Percentiles rank a stretch among this genome's conserved stretches.
Evolutionary conservation across 169 alveolate genomes (phyloP).

Genomic region (Theileria luwenshuni): DNA sequence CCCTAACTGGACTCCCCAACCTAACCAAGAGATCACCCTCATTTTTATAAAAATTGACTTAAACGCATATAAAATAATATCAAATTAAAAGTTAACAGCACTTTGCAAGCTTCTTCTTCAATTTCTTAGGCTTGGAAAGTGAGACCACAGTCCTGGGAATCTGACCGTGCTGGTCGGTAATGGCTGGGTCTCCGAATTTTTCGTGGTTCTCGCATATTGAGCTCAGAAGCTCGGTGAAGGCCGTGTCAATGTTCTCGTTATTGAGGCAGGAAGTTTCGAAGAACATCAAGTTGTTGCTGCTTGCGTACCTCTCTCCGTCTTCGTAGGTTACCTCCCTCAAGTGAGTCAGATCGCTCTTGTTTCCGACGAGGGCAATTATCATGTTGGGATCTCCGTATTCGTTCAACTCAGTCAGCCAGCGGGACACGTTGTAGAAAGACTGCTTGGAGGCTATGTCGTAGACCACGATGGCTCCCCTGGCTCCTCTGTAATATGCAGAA

Average conservation of each 20-base stretch:
- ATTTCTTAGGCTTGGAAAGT: slow-evolving; percentile 13
- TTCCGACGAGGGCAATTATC: slow-evolving; percentile 95
- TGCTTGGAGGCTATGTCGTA: slow-evolving; percentile 95
- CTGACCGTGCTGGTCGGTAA: not conserved
- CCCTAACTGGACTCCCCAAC: no score
- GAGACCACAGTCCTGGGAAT: slow-evolving; percentile 8
- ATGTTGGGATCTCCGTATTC: slow-evolving; percentile 96
- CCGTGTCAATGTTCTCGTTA: slow-evolving; percentile 92
- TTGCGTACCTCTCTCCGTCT: slow-evolving; percentile 91
- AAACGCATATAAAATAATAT: no score
- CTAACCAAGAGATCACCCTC: no score
- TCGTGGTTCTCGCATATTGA: slow-evolving; percentile 73
- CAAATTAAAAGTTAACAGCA: slow-evolving; percentile 11
- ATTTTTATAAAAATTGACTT: no score
- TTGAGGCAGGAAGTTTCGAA: slow-evolving; percentile 96
- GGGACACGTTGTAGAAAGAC: slow-evolving; percentile 91
- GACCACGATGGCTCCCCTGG: slow-evolving; percentile 98
- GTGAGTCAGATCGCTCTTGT: slow-evolving; percentile 93
- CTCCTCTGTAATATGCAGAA: slow-evolving; percentile 98
- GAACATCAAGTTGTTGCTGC: slow-evolving; percentile 87
- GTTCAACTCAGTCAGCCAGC: slow-evolving; percentile 96
- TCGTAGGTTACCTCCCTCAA: slow-evolving; percentile 88
- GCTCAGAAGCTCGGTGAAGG: slow-evolving; percentile 83
- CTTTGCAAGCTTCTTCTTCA: slow-evolving; percentile 22
- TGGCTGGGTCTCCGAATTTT: slow-evolving; percentile 29